These are phyloP conservation scores for Marasmius tenuissimus DNA, from an alignment of 1,284 basidiomycete species.

Conservation along the genomic window DNA sequence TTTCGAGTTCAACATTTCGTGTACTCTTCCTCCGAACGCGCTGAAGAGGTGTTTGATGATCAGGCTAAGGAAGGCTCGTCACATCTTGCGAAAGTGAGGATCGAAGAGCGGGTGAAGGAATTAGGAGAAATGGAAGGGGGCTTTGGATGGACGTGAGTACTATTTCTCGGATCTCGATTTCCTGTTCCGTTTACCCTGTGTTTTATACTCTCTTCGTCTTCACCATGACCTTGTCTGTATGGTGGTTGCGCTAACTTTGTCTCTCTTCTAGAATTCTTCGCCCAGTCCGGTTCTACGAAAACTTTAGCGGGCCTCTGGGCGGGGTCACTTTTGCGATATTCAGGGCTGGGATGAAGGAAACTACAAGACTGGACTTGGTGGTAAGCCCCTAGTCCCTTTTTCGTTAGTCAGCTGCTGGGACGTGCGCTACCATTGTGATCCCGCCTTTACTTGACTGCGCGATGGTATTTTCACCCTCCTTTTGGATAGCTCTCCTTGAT, in stretches of 20 bases:
- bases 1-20: constrained; percentile 32
- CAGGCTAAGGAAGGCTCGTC: constrained; percentile 20
- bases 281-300: neutral
- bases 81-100: constrained; percentile 33
- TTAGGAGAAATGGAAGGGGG: constrained; percentile 28
- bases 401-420: too few relatives aligned
- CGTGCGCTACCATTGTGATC: too few relatives aligned
- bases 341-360: neutral
- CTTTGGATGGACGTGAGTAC: constrained; percentile 37
- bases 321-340: neutral
- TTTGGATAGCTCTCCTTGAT: neutral
- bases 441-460: too few relatives aligned
- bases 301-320: neutral
- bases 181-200: neutral
- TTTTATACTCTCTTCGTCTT: neutral
- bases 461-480: too few relatives aligned
- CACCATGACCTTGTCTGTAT: too few relatives aligned
- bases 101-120: constrained; percentile 36
- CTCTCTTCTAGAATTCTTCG: neutral
- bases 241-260: neutral
- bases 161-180: neutral
- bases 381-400: neutral
- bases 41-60: constrained; percentile 32
- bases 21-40: constrained; percentile 38
- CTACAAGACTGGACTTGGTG: neutral